Percentiles rank a stretch among this genome's conserved stretches.
Conservation (phyloP, 768 basidiomycete species). For the Gloeophyllum trabeum region DNA sequence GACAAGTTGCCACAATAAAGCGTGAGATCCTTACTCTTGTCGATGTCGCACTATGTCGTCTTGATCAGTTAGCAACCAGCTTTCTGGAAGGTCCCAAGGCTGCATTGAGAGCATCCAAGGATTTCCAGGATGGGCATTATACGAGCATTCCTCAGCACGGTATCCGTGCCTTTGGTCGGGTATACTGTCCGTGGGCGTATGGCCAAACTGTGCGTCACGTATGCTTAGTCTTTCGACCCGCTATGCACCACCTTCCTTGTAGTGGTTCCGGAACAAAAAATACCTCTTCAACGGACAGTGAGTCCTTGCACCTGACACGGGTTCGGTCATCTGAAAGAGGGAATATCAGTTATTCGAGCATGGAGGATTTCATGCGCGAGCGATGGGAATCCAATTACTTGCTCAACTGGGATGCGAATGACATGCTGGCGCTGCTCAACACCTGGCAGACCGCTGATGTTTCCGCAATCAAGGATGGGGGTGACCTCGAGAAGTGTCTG, state of each 20-base stretch:
- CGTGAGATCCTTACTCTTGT: constrained; percentile 19
- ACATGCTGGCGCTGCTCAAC: constrained; percentile 32
- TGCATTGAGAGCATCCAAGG: constrained; percentile 39
- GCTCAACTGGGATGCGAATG: constrained; percentile 40
- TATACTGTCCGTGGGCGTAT: constrained; percentile 49
- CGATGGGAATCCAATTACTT: constrained; percentile 37
- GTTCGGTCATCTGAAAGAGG: not conserved
- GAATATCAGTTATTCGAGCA: constrained; percentile 27
- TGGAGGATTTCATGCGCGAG: constrained; percentile 38
- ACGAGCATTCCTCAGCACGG: constrained; percentile 32
- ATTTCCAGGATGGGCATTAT: constrained; percentile 45
- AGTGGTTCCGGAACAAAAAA: constrained; percentile 45
- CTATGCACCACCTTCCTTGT: not conserved
- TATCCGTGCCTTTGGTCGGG: constrained; percentile 43
- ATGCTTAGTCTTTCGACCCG: not conserved
- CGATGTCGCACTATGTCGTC: not conserved
- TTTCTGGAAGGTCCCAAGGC: constrained; percentile 51
- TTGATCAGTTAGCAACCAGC: constrained; percentile 15
- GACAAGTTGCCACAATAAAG: constrained; percentile 44
- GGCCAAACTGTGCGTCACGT: constrained; percentile 33
- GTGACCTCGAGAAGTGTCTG: constrained; percentile 29
- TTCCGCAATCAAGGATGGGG: constrained; percentile 28
- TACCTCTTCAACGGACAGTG: constrained; percentile 31
- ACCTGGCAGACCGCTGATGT: constrained; percentile 45
- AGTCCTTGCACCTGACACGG: constrained; percentile 5